Base-by-base conservation (phyloP, 345 rosid genomes). In the Lepidium africanum region DNA sequence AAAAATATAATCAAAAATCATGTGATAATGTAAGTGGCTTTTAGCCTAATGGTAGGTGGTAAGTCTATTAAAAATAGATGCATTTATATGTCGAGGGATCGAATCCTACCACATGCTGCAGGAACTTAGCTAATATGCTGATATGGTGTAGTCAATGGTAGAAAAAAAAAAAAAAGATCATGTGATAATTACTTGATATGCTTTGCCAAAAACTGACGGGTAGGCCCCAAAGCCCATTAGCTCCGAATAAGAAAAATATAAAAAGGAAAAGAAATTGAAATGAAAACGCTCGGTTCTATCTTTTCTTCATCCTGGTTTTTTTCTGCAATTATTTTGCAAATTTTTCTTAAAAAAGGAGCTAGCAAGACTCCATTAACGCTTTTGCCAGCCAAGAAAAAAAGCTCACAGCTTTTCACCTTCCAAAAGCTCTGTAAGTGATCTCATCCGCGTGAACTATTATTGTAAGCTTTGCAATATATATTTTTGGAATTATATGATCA, bases 151-250 rank as follows among this genome's bases (percentile, higher is more conserved):
- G n/a, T n/a, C n/a, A n/a, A n/a, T n/a, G n/a, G n/a, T n/a, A n/a
- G n/a, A 47, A 0, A 38, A 25, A 17, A 16, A 12, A 1, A 21
- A 1, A 21, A 21, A 21, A 21, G 23, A 21, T 21, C 23, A 74
- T 59, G 72, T 74, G 72, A 73, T 56, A 43, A 59, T 49, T 59
- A 65, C 76, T 64, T 48, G 71, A 65, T 46, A 30, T 72, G 76
- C 65, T 57, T 50, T 43, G 65, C 60, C 50, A 40, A 32, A 63
- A 65, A 64, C 71, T 73, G 77, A 73, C 40, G 62, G 46, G 69
- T 74, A 59, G 78, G 53, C 32, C 78, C 74, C 42, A 54, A 53
- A 53, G 51, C 59, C 78, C 78, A 74, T 74, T 74, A 68, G 32
- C 78, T 74, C 51, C 51, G 40, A 54, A 54, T 54, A 67, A 41